Evolutionary conservation across 345 rosid genomes (phyloP), one percentile per base, ranked within the genome.

Genomic region (Microthlaspi erraticum): DNA sequence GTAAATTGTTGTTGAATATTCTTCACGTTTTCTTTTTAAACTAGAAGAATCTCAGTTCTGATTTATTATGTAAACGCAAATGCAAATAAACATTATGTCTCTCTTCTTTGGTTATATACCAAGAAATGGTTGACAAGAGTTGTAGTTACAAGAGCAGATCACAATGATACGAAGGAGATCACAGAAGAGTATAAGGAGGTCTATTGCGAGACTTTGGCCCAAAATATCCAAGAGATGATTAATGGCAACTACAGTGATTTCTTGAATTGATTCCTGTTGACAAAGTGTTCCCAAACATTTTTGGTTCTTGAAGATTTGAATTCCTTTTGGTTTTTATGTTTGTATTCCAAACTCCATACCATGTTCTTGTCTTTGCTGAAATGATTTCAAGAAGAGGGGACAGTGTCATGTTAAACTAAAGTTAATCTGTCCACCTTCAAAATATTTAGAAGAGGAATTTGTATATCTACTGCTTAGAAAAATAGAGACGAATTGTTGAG

Each of bases 181-280:
- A 66, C 39, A 1, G 84, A 79, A 70, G 85, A 79, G 63, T 91
- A 69, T 72, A 65, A 52, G n/a, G 67, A 72, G 16, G 73, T 64
- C 13, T 79, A 76, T 34, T 93, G 87, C 11, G 74, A 82, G 66
- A 33, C 84, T 41, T 61, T 90, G 45, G 10, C 83, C 12, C 42
- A 84, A 54, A 83, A 49, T 66, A 81, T 91, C 32, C 79, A 82
- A 73, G 88, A 75, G 2, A 68, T 68, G 23, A 83, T 86, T 23
- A 87, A 81, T 6, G 98, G 96, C 12, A 86, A 82, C 82, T 93
- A 89, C 18, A 89, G 54, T 83, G 98, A 90, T 66, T 75, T 87
- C 73, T 76, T 90, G 17, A 60, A 78, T 16, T 82, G 68, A 84
- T 64, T 39, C 26, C 69, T 9, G 43, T 26, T 51, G 41, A 59